Evolutionary conservation across 2,329 filamentous ascomycete genomes (phyloP), one percentile per base, ranked within the genome.

Genomic region (Aspergillus carbonarius): DNA sequence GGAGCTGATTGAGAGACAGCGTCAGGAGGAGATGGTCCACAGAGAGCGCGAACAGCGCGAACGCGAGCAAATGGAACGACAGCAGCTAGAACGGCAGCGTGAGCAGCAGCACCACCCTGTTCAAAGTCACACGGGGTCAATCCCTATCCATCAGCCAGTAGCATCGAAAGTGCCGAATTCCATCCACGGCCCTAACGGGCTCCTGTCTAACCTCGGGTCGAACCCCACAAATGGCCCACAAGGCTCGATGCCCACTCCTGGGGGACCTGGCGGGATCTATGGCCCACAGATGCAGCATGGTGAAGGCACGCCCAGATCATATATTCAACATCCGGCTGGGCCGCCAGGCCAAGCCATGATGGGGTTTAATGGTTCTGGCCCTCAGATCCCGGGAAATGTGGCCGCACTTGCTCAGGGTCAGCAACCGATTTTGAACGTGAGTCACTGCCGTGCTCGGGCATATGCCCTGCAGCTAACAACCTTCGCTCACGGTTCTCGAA

Each of bases 81-180:
- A 86, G 71, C 87, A 73, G 54, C 58, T 71, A 57, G 83, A 87
- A 63, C 79, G 83, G 42, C 83, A 86, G 61, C 71, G 78, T 52
- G 78, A 80, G 46, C 84, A 86, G 53, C 88, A 87, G 69, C 83
- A 85, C 52, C 85, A 90, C 60, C 87, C 89, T 25, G 92, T 95
- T 71, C 93, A 97, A 74, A 95, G 89, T 76, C 93, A 91, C 71
- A 88, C 91, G 39, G 91, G 89, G 58, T 92, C 93, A 2, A 91
- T 96, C 55, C 92, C 93, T 55, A 88, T 98, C 68, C 93, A 98
- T 76, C 93, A 98, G 75, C 93, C 93, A 5, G 92, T 97, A 59
- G 93, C 93, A 62, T 87, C 92, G 71, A 82, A 93, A 76, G 81
- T 92, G 62, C 79, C 89, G 58, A 89, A 88, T 63, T 89, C 91